Conservation (phyloP, 805 yeast species). For the Metschnikowia santaceciliae region DNA sequence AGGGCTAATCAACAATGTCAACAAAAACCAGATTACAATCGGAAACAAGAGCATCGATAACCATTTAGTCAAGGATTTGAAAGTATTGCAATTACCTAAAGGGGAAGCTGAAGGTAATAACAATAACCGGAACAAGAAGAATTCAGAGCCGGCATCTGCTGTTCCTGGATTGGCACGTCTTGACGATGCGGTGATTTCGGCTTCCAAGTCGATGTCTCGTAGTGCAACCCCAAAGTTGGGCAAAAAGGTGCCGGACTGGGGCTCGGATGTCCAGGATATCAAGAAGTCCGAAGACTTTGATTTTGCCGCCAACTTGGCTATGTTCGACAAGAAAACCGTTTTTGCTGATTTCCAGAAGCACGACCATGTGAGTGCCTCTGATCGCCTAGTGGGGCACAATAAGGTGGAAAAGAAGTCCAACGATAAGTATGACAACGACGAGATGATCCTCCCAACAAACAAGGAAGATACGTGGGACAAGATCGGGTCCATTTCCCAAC, state of each 20-base stretch:
- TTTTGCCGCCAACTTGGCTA: conserved; percentile 73
- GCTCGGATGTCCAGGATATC: conserved; percentile 43
- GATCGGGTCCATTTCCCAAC: conserved; percentile 25
- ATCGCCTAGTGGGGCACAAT: conserved; percentile 74
- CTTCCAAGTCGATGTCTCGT: conserved; percentile 8
- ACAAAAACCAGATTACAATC: conserved; percentile 24
- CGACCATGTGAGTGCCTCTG: conserved; percentile 57
- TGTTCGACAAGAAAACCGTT: conserved; percentile 76
- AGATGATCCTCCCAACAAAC: conserved; percentile 58
- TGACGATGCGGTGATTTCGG: conserved; percentile 30
- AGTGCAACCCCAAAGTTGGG: conserved; percentile 12
- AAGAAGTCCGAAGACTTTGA: conserved; percentile 66
- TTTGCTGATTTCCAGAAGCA: conserved; percentile 68
- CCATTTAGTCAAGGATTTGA: conserved; percentile 47
- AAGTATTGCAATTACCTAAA: conserved; percentile 52
- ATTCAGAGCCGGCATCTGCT: not conserved
- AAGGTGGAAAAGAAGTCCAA: conserved; percentile 34
- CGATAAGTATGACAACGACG: conserved; percentile 61
- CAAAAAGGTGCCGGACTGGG: conserved; percentile 41
- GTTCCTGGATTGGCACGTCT: conserved; percentile 3
- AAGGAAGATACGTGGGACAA: conserved; percentile 53
- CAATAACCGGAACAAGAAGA: conserved; percentile 14
- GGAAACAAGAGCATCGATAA: conserved; percentile 28
- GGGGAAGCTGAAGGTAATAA: conserved; percentile 20
- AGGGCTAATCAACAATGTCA: conserved; percentile 35